Evolutionary conservation across 495 filamentous ascomycete species (phyloP).

Genomic region (Diplogelasinospora grovesii): DNA sequence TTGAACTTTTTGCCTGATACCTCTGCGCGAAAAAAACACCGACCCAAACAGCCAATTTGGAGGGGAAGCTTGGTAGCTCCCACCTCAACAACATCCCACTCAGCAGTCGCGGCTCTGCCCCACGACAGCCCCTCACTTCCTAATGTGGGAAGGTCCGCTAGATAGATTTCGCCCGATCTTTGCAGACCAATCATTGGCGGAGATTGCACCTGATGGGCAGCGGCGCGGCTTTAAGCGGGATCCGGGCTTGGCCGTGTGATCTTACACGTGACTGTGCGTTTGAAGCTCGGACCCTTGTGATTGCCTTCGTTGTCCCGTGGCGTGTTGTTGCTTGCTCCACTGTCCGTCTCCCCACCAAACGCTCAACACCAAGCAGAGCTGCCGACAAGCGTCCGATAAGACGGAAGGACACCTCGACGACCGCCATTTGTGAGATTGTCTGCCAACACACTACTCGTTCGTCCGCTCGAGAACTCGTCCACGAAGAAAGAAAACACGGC

Average conservation of each 20-base stretch:
- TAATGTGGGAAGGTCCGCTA: too few species aligned
- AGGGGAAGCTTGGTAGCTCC: conserved; percentile 4
- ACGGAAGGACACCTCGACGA: too few species aligned
- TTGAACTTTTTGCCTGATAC: conserved; percentile 7
- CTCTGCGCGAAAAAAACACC: conserved; percentile 11
- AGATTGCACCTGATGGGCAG: too few species aligned
- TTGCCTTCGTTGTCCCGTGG: background rate
- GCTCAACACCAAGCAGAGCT: background rate
- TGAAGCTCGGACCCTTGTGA: conserved; percentile 10
- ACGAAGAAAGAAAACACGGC: conserved; percentile 10
- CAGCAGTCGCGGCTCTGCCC: conserved; percentile 8
- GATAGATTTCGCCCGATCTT: too few species aligned
- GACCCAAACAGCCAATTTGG: conserved; percentile 5
- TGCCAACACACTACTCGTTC: too few species aligned
- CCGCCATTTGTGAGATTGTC: too few species aligned
- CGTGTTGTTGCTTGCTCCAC: too few species aligned
- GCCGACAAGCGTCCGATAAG: too few species aligned
- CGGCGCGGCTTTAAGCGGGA: too few species aligned
- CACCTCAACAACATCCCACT: conserved; percentile 13
- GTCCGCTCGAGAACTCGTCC: too few species aligned
- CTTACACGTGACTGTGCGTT: background rate
- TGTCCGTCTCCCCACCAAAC: conserved; percentile 1
- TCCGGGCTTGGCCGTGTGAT: background rate
- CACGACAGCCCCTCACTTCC: conserved; percentile 6
- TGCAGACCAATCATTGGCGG: too few species aligned